Evolutionary conservation across 495 filamentous ascomycete genomes (phyloP).

Genomic region (Extremus antarcticus): DNA sequence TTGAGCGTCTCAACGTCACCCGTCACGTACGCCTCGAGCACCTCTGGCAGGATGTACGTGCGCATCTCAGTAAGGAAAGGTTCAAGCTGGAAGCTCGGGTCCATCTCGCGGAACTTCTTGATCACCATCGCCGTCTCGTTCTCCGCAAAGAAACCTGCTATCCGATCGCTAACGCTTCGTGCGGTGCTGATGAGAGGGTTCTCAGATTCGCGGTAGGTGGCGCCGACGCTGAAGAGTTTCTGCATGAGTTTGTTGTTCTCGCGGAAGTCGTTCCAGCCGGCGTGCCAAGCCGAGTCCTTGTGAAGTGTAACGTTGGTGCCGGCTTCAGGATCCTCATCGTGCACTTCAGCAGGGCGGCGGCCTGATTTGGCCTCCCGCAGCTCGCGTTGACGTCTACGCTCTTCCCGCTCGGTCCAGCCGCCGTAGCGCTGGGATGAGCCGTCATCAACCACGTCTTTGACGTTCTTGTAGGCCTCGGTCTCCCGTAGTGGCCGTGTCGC

Average conservation of each 20-base stretch:
- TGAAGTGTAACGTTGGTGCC: constrained; percentile 90
- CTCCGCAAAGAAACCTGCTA: constrained; percentile 94
- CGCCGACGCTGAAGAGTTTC: constrained; percentile 70
- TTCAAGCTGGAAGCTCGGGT: constrained; percentile 89
- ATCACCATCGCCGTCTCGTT: constrained; percentile 96
- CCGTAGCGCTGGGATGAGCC: constrained; percentile 92
- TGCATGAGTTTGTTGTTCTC: constrained; percentile 84
- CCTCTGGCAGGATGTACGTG: constrained; percentile 95
- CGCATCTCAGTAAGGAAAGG: constrained; percentile 87
- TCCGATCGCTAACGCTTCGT: constrained; percentile 80
- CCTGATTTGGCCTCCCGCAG: constrained; percentile 56
- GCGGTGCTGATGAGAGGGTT: constrained; percentile 91
- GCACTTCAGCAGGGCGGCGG: constrained; percentile 42
- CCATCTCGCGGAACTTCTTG: constrained; percentile 95
- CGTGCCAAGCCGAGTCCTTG: constrained; percentile 93
- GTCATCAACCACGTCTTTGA: constrained; percentile 94
- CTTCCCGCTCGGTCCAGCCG: constrained; percentile 92
- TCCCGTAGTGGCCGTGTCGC: constrained; percentile 87
- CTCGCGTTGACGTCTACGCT: constrained; percentile 67
- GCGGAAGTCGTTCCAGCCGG: constrained; percentile 85
- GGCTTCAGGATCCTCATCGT: constrained; percentile 76
- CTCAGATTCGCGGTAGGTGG: constrained; percentile 85
- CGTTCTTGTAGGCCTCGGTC: constrained; percentile 83
- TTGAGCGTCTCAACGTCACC: constrained; percentile 84
- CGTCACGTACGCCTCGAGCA: constrained; percentile 95